Base-by-base conservation (phyloP, 2,329 filamentous ascomycete genomes). In the Colletotrichum caudatum region DNA sequence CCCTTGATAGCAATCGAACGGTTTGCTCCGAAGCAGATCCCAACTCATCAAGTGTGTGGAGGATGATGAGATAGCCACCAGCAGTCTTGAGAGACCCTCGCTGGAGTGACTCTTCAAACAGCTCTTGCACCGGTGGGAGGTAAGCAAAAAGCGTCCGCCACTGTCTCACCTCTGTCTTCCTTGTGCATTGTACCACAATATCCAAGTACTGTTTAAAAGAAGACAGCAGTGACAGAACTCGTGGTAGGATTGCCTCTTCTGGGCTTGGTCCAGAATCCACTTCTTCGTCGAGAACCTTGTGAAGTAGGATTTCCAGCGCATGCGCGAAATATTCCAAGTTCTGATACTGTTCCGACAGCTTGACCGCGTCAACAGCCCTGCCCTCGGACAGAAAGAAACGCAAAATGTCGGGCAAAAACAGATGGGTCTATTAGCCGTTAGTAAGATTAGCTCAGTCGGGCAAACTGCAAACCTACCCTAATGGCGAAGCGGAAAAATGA, bases 101-200 rank as follows among this genome's bases (percentile, higher is more conserved):
- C 74, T 92, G 90, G 12, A 99, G 84, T 5, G 94, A 95, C 80
- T 97, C 94, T 80, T 99, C 95, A 76, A 99, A 99, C 0, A 99
- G 87, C 75, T 96, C 93, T 77, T 94, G 92, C 5, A 95, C 94
- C 1, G 95, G 94, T 0, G 96, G 96, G 1, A 99, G 86, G 77
- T 98, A 94, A 5, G 91, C 90, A 80, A 99, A 99, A 1, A 99
- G 86, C 0, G 96, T 98, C 71, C 93, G 91, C 96, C 96, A 99
- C 67, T 94, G 97, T 50, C 95, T 91, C 9, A 97, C 91, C 79
- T 99, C 96, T 0, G 96, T 99, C 82, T 99, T 99, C 66, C 96
- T 92, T 1, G 96, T 98, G 82, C 96, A 99, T 82, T 97, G 96
- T 26, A 99, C 92, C 33, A 99, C 92, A 69, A 98, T 96, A 77